These are phyloP conservation scores for Trichoderma pleuroti DNA, from an alignment of 2,329 filamentous ascomycete genomes.

Conservation along the genomic window DNA sequence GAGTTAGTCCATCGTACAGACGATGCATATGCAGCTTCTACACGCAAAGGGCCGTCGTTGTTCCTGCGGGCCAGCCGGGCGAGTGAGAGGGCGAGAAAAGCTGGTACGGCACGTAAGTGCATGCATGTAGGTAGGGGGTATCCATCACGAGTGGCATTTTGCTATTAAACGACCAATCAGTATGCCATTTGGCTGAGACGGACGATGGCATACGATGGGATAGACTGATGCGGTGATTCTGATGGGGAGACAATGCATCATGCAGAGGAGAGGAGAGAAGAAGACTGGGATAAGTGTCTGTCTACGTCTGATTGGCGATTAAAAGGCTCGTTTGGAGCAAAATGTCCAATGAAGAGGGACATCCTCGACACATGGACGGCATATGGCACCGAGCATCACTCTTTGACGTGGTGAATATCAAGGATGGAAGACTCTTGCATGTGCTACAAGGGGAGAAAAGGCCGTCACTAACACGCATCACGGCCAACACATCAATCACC, in stretches of 20 bases:
- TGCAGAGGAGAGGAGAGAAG: neutral
- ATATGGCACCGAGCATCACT: neutral
- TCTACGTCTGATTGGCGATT: neutral
- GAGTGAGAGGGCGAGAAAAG: constrained; percentile 1
- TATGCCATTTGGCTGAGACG: neutral
- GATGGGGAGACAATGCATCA: neutral
- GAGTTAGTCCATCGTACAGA: neutral
- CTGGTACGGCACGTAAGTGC: constrained; percentile 7
- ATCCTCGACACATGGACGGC: neutral
- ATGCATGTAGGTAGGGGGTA: constrained; percentile 12
- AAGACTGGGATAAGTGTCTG: neutral
- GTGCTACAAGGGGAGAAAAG: neutral
- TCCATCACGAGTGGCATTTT: neutral
- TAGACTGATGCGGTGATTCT: neutral
- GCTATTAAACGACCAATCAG: neutral
- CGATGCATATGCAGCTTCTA: constrained; percentile 8
- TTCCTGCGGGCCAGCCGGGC: neutral
- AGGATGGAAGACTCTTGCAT: neutral
- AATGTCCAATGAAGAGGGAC: neutral
- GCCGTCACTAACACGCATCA: neutral
- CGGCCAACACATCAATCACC: neutral
- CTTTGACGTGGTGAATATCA: neutral
- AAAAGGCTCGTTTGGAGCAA: neutral
- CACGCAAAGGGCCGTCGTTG: neutral
- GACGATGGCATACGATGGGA: neutral